Conservation (phyloP, 352 stramenopile species). For the Globisporangium barbulae region DNA sequence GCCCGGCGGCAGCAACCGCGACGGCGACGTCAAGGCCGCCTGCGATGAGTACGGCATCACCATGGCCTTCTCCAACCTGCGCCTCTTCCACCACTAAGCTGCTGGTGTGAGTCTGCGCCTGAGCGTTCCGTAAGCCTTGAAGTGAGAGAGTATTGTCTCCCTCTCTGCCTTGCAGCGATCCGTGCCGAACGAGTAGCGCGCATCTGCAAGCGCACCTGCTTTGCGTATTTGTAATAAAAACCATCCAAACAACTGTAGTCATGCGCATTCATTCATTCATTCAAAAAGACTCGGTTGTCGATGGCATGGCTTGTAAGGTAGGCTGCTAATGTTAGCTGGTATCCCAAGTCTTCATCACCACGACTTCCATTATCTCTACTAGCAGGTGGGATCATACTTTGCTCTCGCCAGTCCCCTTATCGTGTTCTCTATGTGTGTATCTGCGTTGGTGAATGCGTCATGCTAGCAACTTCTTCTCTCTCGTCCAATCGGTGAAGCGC, state of each 20-base stretch:
- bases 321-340: too few relatives aligned
- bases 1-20: constrained; percentile 85
- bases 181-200: not conserved
- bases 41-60: constrained; percentile 99
- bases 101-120: not conserved
- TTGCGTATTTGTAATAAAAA: not conserved
- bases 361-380: too few relatives aligned
- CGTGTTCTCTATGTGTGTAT: not conserved
- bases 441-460: not conserved
- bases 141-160: too few relatives aligned
- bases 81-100: constrained; percentile 99
- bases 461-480: not conserved
- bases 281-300: too few relatives aligned
- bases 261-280: too few relatives aligned
- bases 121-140: too few relatives aligned
- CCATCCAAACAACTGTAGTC: too few relatives aligned
- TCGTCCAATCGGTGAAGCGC: not conserved
- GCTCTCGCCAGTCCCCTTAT: not conserved
- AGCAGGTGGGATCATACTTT: not conserved
- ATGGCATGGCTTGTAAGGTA: too few relatives aligned
- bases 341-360: too few relatives aligned
- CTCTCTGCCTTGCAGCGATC: not conserved
- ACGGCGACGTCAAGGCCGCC: constrained; percentile 91
- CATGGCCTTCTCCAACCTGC: constrained; percentile 98
- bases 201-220: not conserved